phyloP scores from a whole-genome alignment of 805 yeast genomes.

The Spathaspora boniae region DNA sequence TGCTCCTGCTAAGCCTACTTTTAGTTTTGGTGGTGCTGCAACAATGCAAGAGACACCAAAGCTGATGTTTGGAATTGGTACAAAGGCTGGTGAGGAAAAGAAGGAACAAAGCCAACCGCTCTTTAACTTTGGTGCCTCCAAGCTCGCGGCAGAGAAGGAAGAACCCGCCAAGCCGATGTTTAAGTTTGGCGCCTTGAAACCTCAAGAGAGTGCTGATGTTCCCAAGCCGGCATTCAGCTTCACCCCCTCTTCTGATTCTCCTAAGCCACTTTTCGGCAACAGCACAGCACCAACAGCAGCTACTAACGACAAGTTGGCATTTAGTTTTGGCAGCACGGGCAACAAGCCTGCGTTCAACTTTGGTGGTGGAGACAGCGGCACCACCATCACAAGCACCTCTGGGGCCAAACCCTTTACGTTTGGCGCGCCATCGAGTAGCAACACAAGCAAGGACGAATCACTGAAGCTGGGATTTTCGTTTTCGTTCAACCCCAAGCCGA shows the following conservation, averaged over 20 bases:
- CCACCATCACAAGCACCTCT: conserved; percentile 7
- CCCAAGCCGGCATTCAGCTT: conserved; percentile 18
- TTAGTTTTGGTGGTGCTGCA: conserved; percentile 13
- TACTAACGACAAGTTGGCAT: conserved; percentile 20
- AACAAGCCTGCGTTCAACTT: conserved; percentile 20
- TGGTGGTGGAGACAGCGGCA: conserved; percentile 8
- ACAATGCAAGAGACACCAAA: not conserved
- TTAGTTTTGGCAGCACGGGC: conserved; percentile 16
- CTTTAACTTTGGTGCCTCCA: conserved; percentile 16
- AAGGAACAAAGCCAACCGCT: conserved; percentile 11
- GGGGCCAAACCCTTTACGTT: conserved; percentile 13
- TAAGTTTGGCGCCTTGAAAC: conserved; percentile 4
- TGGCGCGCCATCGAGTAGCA: conserved; percentile 8
- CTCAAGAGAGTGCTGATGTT: conserved; percentile 18
- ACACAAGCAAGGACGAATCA: conserved; percentile 3
- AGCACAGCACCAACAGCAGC: conserved; percentile 5
- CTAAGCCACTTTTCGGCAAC: no score
- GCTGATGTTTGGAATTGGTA: no score
- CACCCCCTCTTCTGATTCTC: conserved; percentile 7
- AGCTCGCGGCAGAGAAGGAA: conserved; percentile 1
- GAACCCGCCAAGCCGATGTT: conserved; percentile 5
- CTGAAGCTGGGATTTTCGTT: conserved; percentile 16
- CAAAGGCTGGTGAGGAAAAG: conserved; percentile 3
- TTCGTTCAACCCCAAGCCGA: conserved; percentile 11
- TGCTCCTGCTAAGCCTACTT: conserved; percentile 3